Evolutionary conservation across 345 rosid genomes (phyloP).

Genomic region (Nephelium lappaceum): DNA sequence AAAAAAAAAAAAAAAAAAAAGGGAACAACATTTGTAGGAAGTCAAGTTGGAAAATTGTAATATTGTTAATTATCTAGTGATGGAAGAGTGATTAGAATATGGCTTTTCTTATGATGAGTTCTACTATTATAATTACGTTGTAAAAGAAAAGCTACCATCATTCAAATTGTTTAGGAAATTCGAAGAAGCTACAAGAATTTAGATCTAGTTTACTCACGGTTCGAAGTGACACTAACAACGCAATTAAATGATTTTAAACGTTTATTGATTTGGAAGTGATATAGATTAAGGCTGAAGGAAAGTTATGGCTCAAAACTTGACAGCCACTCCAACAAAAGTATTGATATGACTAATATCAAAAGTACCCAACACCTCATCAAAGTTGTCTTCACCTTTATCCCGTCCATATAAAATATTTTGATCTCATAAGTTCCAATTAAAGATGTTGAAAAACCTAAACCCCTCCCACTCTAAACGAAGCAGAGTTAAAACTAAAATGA

Average conservation of each 20-base stretch:
- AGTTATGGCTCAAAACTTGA: no score
- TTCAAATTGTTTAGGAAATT: no score
- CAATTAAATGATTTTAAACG: neutral
- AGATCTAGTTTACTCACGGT: neutral
- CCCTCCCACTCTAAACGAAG: no score
- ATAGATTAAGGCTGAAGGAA: neutral
- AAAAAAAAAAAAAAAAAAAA: no score
- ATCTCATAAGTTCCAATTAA: no score
- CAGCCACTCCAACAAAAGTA: neutral
- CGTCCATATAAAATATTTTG: neutral
- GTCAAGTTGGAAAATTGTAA: slow-evolving; percentile 6
- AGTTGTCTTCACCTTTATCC: neutral
- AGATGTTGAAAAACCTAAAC: no score
- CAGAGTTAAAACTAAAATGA: no score
- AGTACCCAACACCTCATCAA: neutral
- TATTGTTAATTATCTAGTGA: no score
- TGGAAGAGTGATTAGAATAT: no score
- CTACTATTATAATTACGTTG: no score
- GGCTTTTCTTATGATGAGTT: neutral
- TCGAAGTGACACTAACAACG: no score
- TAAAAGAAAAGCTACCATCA: no score
- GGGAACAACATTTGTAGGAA: neutral
- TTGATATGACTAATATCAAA: neutral
- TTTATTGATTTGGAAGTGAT: neutral
- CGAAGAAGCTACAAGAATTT: neutral